Percentiles rank a stretch among this genome's conserved stretches.
Evolutionary conservation across 2,329 filamentous ascomycete species (phyloP).

Genomic region (Biscogniauxia sp.): DNA sequence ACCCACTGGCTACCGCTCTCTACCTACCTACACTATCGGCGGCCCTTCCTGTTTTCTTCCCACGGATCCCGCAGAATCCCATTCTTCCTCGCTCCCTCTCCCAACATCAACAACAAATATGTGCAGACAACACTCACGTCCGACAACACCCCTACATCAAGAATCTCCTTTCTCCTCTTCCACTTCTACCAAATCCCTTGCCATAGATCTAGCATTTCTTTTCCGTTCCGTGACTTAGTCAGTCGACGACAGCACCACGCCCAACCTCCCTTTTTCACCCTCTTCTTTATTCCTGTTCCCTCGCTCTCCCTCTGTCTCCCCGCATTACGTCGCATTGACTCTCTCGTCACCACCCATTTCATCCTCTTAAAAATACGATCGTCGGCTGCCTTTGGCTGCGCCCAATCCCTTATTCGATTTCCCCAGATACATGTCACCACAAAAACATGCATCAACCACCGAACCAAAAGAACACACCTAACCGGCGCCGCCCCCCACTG

Average conservation of each 20-base stretch:
- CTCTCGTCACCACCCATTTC: constrained; percentile 7
- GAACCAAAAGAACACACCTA: constrained; percentile 36
- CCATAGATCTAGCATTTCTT: constrained; percentile 6
- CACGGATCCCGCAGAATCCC: not conserved
- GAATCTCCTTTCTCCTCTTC: constrained; percentile 6
- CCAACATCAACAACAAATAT: constrained; percentile 27
- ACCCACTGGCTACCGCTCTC: not conserved
- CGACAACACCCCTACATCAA: constrained; percentile 7
- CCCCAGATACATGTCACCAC: constrained; percentile 23
- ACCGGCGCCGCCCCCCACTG: constrained; percentile 39
- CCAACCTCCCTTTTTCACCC: constrained; percentile 6
- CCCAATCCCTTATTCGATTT: not conserved
- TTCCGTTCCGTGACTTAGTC: constrained; percentile 18
- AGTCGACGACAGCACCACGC: constrained; percentile 1
- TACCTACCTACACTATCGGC: too few relatives aligned
- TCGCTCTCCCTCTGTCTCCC: not conserved
- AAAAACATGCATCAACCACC: constrained; percentile 36
- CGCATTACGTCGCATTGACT: constrained; percentile 5
- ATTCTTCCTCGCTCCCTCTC: constrained; percentile 5
- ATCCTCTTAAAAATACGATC: constrained; percentile 1
- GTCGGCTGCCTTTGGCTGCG: not conserved
- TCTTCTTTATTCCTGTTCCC: constrained; percentile 12
- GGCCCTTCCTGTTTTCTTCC: not conserved
- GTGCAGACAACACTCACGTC: constrained; percentile 16
- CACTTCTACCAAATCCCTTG: not conserved